Conservation (phyloP, 1,139 yeast species). For the Kazachstania sp. region DNA sequence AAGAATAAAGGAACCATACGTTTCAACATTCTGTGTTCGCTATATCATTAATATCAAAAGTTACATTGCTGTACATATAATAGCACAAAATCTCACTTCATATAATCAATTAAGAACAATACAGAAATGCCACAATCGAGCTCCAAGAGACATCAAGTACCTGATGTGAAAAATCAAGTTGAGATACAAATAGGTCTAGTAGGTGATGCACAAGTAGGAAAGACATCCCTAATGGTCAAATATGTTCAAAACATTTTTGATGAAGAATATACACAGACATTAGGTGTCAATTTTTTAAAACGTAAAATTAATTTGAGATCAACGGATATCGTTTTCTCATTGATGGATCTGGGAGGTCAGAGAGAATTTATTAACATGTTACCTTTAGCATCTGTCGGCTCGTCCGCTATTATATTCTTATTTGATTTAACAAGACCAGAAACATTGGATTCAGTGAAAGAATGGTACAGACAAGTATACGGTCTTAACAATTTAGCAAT, state of each 20-base stretch:
- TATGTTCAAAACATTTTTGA: constrained; percentile 92
- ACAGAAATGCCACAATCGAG: background rate
- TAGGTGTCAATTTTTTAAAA: constrained; percentile 95
- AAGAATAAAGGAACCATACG: no score
- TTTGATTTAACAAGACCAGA: constrained; percentile 86
- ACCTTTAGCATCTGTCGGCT: constrained; percentile 90
- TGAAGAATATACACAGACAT: constrained; percentile 84
- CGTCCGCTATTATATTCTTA: constrained; percentile 86
- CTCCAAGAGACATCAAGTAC: constrained; percentile 6
- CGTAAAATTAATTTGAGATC: constrained; percentile 78
- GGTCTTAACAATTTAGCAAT: constrained; percentile 89
- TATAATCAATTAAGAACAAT: no score
- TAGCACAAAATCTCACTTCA: no score
- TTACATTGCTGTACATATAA: no score
- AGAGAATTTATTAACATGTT: constrained; percentile 94
- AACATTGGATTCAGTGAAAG: constrained; percentile 78
- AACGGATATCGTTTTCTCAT: constrained; percentile 83
- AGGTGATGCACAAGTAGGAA: constrained; percentile 98
- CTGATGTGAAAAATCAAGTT: constrained; percentile 39
- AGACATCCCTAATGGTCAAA: constrained; percentile 93
- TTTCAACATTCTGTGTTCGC: no score
- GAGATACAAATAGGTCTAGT: constrained; percentile 87
- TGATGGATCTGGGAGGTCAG: constrained; percentile 98
- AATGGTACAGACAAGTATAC: constrained; percentile 91
- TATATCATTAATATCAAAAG: no score